Percentiles rank a stretch among this genome's conserved stretches.
phyloP scores from a whole-genome alignment of 768 basidiomycete genomes.

The Filobasidium floriforme region DNA sequence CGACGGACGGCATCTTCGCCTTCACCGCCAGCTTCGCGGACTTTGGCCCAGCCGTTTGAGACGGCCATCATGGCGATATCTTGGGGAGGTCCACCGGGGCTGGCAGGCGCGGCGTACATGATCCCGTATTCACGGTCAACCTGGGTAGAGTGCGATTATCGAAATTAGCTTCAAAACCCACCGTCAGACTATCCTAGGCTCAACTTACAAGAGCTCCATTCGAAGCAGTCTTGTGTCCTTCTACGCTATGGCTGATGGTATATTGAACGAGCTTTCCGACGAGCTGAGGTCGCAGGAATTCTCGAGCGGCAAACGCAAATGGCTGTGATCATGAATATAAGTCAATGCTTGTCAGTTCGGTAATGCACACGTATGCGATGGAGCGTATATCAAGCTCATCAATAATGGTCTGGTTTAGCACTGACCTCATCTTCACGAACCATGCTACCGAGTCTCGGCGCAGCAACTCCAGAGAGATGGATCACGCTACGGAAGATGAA shows the following conservation, averaged over 20 bases:
- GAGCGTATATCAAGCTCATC: neutral
- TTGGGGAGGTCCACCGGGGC: constrained; percentile 41
- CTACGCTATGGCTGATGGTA: constrained; percentile 68
- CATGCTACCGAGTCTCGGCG: constrained; percentile 75
- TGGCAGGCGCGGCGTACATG: constrained; percentile 38
- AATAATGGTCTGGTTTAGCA: neutral
- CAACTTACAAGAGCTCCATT: constrained; percentile 51
- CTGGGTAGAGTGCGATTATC: neutral
- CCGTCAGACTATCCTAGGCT: neutral
- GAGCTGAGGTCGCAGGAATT: constrained; percentile 72
- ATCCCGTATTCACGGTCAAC: constrained; percentile 41
- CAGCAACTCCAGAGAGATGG: constrained; percentile 76
- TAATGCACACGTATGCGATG: neutral
- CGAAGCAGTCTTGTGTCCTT: constrained; percentile 47
- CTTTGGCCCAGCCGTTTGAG: constrained; percentile 81
- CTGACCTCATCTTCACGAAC: constrained; percentile 80
- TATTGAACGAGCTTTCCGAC: constrained; percentile 90
- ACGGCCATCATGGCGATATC: constrained; percentile 51
- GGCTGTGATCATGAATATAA: constrained; percentile 49
- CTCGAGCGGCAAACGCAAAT: constrained; percentile 87
- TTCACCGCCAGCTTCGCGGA: constrained; percentile 64
- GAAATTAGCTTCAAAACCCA: neutral
- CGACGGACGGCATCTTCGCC: constrained; percentile 46
- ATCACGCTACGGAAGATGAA: constrained; percentile 55
- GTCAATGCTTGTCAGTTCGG: constrained; percentile 3